Percentiles rank a stretch among this genome's conserved stretches.
These are phyloP conservation scores for Globisporangium camurandrum DNA, from an alignment of 352 stramenopile species.

Conservation along the genomic window DNA sequence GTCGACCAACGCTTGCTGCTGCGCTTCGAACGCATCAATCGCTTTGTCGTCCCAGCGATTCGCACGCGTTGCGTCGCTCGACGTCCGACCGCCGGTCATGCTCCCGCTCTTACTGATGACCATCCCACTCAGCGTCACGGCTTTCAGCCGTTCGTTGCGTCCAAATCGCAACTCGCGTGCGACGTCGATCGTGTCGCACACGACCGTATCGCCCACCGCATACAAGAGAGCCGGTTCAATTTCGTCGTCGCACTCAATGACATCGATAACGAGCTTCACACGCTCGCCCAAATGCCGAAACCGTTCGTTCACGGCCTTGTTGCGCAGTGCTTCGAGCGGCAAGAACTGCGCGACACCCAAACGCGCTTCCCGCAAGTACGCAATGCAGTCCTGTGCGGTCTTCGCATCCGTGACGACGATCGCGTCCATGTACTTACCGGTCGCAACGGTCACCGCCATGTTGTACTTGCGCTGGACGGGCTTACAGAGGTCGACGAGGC, in stretches of 20 bases:
- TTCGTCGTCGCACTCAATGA: conserved; percentile 92
- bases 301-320: conserved; percentile 90
- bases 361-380: conserved; percentile 94
- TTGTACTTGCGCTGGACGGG: conserved; percentile 96
- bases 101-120: conserved; percentile 97
- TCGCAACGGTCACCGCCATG: conserved; percentile 95
- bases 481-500: conserved; percentile 96
- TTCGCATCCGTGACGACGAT: conserved; percentile 77
- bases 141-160: conserved; percentile 82
- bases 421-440: conserved; percentile 97
- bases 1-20: conserved; percentile 80
- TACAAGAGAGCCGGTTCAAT: conserved; percentile 93
- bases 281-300: conserved; percentile 87
- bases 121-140: conserved; percentile 92
- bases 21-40: conserved; percentile 71
- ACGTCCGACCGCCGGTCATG: conserved; percentile 95
- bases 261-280: conserved; percentile 93
- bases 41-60: conserved; percentile 92
- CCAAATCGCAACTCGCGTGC: conserved; percentile 83
- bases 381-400: conserved; percentile 80
- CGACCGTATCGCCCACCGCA: conserved; percentile 93
- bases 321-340: conserved; percentile 92
- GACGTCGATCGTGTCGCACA: conserved; percentile 94
- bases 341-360: conserved; percentile 95
- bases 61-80: conserved; percentile 74